A percentile compares a stretch with the other conserved stretches of the same genome.
Evolutionary conservation across 2,329 filamentous ascomycete genomes (phyloP).

Genomic region (Pestalotiopsis fici): DNA sequence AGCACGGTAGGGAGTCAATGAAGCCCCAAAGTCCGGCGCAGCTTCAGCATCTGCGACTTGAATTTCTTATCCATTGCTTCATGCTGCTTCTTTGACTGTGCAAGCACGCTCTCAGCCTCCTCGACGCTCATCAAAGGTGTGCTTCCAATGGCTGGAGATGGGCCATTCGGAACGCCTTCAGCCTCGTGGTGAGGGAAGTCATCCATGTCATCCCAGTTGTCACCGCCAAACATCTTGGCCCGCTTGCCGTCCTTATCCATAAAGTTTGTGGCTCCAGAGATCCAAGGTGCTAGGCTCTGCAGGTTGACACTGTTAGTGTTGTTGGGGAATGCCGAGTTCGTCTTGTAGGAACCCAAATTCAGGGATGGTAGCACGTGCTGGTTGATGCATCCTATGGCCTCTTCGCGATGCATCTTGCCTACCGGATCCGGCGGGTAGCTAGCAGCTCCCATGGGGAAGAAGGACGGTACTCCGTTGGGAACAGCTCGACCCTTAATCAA

Average conservation of each 20-base stretch:
- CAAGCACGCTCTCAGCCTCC: constrained; percentile 60
- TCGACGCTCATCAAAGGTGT: constrained; percentile 62
- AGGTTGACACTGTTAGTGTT: constrained; percentile 51
- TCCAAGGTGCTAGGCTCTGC: constrained; percentile 57
- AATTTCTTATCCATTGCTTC: constrained; percentile 34
- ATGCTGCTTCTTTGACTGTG: constrained; percentile 32
- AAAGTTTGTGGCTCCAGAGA: constrained; percentile 36
- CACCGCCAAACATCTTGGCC: constrained; percentile 18
- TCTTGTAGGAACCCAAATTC: constrained; percentile 51
- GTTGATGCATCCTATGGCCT: constrained; percentile 69
- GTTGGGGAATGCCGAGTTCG: constrained; percentile 23
- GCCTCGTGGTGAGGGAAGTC: constrained; percentile 9
- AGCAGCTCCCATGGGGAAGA: constrained; percentile 53
- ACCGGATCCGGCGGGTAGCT: constrained; percentile 58
- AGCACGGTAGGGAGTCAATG: constrained; percentile 13
- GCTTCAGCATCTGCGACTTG: constrained; percentile 28
- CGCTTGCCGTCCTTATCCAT: constrained; percentile 36
- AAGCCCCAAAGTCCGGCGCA: constrained; percentile 22
- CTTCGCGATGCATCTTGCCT: constrained; percentile 66
- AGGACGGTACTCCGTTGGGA: constrained; percentile 63
- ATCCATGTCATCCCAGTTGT: constrained; percentile 31
- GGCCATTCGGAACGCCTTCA: constrained; percentile 19
- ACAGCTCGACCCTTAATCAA: constrained; percentile 66
- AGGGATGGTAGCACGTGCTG: constrained; percentile 66
- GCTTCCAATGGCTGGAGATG: constrained; percentile 40